Evolutionary conservation across 768 basidiomycete species (phyloP), one percentile per base, ranked within the genome.

Genomic region (Calocybe indica): DNA sequence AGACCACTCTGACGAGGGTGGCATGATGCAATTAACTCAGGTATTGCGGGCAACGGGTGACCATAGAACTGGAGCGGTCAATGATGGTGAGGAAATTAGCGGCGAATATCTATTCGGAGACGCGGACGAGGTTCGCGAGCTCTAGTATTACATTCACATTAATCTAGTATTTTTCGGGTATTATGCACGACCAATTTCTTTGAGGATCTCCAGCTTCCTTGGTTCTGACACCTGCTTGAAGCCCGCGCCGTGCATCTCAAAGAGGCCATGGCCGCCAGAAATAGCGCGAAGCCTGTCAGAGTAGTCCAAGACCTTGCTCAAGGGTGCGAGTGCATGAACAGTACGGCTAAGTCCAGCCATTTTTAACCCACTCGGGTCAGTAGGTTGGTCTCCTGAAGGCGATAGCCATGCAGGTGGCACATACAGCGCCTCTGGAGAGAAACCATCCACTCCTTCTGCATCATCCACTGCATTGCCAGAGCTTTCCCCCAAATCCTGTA

Each of bases 231-330:
- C 89, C 49, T 71, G 64, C 57, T 72, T 78, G 66, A 92, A 93
- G 11, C 89, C 90, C n/a, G 81, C 85, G 41, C 76, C 78, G 30
- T 68, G 66, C 82, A 88, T 86, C 58, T 92, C 88, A 55, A 92
- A 92, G 12, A 72, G 59, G 9, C 89, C 91, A 59, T 89, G 81
- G 3, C 91, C 91, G 40, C 87, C 91, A 1, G 88, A 85, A 34
- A 92, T 63, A 1, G 91, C 85, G 12, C 91, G 83, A 43, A 93
- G 63, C 11, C 88, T 75, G 40, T 73, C 83, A 7, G 87, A 83
- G 55, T 88, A 93, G 62, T 92, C 85, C 13, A 92, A 69, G 77
- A 91, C 84, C 55, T 74, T 77, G 57, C 82, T 87, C n/a, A 93
- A 73, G 2, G 91, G 91, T 13, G 85, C 88, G 30, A 82, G 52